phyloP scores from a whole-genome alignment of 495 filamentous ascomycete species.

The Polyplosphaeria fusca region DNA sequence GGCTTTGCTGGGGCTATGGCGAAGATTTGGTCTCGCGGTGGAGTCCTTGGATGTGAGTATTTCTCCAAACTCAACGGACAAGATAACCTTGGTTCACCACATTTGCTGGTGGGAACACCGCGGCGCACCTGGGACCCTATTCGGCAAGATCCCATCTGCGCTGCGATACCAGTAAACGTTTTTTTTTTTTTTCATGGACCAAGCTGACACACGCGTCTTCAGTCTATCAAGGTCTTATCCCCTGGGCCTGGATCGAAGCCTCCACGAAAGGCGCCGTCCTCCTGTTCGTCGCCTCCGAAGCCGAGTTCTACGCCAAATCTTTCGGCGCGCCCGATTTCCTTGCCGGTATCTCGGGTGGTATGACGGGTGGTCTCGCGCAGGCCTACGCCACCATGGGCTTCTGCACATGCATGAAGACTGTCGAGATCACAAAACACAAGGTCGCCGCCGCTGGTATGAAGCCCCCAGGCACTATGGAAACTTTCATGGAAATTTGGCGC shows the following conservation, averaged over 20 bases:
- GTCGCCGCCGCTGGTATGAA: slow-evolving; percentile 77
- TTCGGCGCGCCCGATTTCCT: slow-evolving; percentile 82
- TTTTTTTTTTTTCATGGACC: too few species aligned
- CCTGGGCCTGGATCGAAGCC: slow-evolving; percentile 99
- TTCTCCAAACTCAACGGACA: too few species aligned
- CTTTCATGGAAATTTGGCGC: slow-evolving; percentile 96
- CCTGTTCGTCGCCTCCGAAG: slow-evolving; percentile 97
- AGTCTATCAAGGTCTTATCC: slow-evolving; percentile 99
- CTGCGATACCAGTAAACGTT: too few species aligned
- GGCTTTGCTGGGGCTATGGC: slow-evolving; percentile 75
- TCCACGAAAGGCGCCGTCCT: slow-evolving; percentile 98
- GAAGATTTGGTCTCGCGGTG: slow-evolving; percentile 91
- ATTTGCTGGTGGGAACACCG: too few species aligned
- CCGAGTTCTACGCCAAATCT: slow-evolving; percentile 82
- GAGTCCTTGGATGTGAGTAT: slow-evolving; percentile 88
- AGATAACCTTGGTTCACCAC: too few species aligned
- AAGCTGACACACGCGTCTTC: slow-evolving; percentile 29
- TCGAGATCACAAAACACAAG: slow-evolving; percentile 98
- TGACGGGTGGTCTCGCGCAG: slow-evolving; percentile 92
- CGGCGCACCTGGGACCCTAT: too few species aligned
- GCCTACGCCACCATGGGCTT: slow-evolving; percentile 99
- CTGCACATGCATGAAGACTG: slow-evolving; percentile 99
- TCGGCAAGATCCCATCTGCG: too few species aligned
- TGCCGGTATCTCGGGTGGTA: slow-evolving; percentile 85
- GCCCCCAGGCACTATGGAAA: slow-evolving; percentile 81